phyloP scores from a whole-genome alignment of 257 asterid genomes.

The Plantago ovata region DNA sequence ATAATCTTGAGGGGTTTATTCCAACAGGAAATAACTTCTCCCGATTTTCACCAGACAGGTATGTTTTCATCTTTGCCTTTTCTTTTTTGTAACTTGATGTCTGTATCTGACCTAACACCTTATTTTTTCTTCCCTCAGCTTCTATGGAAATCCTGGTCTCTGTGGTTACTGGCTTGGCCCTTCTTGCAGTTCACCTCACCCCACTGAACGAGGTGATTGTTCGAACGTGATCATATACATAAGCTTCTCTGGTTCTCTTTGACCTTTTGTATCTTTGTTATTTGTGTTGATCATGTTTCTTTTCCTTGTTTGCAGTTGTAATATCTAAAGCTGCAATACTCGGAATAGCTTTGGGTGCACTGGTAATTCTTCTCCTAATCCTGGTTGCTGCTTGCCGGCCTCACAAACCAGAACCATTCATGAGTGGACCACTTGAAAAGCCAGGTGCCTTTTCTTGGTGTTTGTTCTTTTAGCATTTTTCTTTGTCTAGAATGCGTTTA shows the following conservation, averaged over 20 bases:
- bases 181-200: slow-evolving; percentile 54
- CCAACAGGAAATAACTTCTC: slow-evolving; percentile 90
- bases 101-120: not conserved
- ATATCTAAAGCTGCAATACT: slow-evolving; percentile 93
- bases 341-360: slow-evolving; percentile 84
- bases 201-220: slow-evolving; percentile 55
- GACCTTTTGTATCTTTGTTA: slow-evolving; percentile 1
- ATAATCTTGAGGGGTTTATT: slow-evolving; percentile 69
- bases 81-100: not conserved
- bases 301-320: slow-evolving; percentile 37
- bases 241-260: not conserved
- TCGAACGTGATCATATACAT: not conserved
- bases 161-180: slow-evolving; percentile 83
- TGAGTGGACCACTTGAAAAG: slow-evolving; percentile 65
- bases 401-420: slow-evolving; percentile 46
- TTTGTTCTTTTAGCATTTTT: not conserved
- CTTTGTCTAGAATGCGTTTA: not conserved
- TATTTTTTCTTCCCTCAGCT: slow-evolving; percentile 32
- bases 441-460: slow-evolving; percentile 50
- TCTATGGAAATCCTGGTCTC: slow-evolving; percentile 76
- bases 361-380: slow-evolving; percentile 79
- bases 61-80: not conserved
- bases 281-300: not conserved
- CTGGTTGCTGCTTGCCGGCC: slow-evolving; percentile 81
- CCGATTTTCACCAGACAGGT: slow-evolving; percentile 82